Percentiles rank a stretch among this genome's conserved stretches.
Conservation (phyloP, 441 rosid species). For the Euphorbia schlechtendalii region DNA sequence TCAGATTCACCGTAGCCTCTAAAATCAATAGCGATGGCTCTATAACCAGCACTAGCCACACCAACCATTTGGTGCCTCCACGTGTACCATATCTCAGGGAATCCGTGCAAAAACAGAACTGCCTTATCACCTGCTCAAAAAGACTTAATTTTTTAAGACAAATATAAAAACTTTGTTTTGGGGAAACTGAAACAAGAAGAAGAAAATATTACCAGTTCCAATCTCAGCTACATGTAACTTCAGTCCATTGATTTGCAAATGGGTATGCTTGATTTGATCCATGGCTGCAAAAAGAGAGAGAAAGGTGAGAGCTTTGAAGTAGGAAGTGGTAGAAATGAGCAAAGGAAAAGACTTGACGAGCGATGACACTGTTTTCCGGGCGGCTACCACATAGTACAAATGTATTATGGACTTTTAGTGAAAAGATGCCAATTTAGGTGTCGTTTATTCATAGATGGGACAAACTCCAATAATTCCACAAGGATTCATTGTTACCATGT, state of each 20-base stretch:
- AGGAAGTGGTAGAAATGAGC: not conserved
- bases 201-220: conserved; percentile 28
- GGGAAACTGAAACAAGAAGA: no score
- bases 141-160: not conserved
- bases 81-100: conserved; percentile 14
- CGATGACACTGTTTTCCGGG: no score
- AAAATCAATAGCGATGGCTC: conserved; percentile 21
- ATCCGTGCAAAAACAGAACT: conserved; percentile 26
- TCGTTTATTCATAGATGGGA: no score
- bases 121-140: conserved; percentile 17
- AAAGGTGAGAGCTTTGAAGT: not conserved
- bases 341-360: not conserved
- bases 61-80: conserved; percentile 27
- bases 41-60: conserved; percentile 22
- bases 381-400: no score
- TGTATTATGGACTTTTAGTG: no score
- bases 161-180: no score
- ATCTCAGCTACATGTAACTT: conserved; percentile 43
- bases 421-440: no score
- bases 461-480: no score
- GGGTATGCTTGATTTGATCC: conserved; percentile 39
- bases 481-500: no score
- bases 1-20: conserved; percentile 29
- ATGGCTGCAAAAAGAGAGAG: conserved; percentile 13
- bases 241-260: conserved; percentile 34